Base-by-base conservation (phyloP, 2,329 filamentous ascomycete species). In the Ascochyta pisi region DNA sequence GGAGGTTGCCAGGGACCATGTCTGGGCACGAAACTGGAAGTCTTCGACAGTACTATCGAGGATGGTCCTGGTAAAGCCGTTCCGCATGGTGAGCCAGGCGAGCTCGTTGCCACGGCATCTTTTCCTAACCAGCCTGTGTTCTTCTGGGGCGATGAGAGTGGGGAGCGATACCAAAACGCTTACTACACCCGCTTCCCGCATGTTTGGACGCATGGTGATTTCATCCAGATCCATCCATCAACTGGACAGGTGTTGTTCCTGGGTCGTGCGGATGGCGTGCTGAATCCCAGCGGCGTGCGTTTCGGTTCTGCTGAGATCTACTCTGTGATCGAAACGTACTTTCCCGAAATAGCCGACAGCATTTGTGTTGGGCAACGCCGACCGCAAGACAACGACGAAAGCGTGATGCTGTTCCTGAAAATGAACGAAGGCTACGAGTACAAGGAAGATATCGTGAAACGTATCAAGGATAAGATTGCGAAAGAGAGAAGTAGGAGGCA, bases 281-380 rank as follows among this genome's bases (percentile, higher is more conserved):
- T 95, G 47, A 95, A 95, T 69, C 91, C 91, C 0, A 87, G 84
- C 6, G 91, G 91, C 0, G 86, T 95, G 10, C 82, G 91, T 0
- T 96, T 95, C 66, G 91, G 91, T 0, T 89, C 86, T 4, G 87
- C 89, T 0, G 91, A 95, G 73, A 89, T 95, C 31, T 96, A 95
- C 73, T 83, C 83, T 12, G 88, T 93, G 1, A 74, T 93, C 4
- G 89, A 91, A 74, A 77, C 81, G 23, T 78, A 83, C 50, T 93
- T 94, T 59, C 78, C 84, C 0, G 80, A 83, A 15, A 78, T 95
- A 3, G 80, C 81, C 4, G 91, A 95, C 68, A 87, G 86, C n/a
- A 81, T 95, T 26, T 94, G 90, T 53, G 90, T 95, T 0, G 91
- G 91, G 0, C 90, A 94, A 76, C 79, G 90, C 19, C 77, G 91